These are phyloP conservation scores for Zoysia pacifica DNA, from an alignment of 176 grass and related monocot species.

Conservation along the genomic window DNA sequence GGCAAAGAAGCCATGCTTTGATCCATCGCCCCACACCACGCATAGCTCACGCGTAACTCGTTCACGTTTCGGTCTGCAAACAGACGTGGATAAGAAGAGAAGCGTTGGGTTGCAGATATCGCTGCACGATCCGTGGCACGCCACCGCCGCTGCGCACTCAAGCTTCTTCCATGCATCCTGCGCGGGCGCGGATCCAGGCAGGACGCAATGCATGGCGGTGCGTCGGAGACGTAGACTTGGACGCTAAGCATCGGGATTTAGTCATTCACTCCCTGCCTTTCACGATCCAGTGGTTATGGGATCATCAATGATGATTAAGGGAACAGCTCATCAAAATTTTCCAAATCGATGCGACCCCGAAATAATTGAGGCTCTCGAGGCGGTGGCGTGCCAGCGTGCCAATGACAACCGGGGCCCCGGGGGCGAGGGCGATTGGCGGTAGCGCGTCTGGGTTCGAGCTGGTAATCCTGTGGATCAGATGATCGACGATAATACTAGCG, in stretches of 20 bases:
- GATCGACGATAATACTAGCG: no score
- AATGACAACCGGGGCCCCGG: no score
- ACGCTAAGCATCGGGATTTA: background rate
- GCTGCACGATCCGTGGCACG: constrained; percentile 41
- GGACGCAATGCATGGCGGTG: background rate
- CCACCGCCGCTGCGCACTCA: constrained; percentile 7
- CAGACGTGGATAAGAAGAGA: background rate
- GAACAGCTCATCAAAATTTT: background rate
- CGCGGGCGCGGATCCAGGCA: background rate
- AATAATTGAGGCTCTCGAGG: background rate
- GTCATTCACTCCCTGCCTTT: background rate
- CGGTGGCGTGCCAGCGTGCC: no score
- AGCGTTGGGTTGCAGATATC: constrained; percentile 3
- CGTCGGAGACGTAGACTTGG: background rate
- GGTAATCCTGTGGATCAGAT: no score
- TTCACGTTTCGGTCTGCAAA: background rate
- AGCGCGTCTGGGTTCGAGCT: no score
- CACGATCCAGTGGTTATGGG: background rate
- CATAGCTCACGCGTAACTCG: constrained; percentile 7
- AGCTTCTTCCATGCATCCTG: constrained; percentile 13
- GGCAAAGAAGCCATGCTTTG: constrained; percentile 18
- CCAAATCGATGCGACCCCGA: background rate
- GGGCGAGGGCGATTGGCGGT: no score
- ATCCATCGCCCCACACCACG: background rate
- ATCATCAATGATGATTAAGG: background rate